These are phyloP conservation scores for Aspergillus sp. DNA, from an alignment of 2,329 filamentous ascomycete genomes.

Conservation along the genomic window DNA sequence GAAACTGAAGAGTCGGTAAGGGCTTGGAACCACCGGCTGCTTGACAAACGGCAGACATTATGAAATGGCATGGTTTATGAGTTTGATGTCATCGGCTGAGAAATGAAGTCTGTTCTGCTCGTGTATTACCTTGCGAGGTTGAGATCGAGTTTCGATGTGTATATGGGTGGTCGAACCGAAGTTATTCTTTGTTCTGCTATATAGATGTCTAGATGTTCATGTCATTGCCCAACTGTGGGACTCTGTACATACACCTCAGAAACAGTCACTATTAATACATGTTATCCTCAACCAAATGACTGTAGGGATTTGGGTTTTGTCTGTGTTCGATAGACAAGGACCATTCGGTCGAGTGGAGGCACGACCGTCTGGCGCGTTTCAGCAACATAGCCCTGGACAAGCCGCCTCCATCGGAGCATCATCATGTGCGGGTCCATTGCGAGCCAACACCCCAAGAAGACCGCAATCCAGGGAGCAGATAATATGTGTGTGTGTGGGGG, in stretches of 20 bases:
- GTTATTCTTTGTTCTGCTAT: background rate
- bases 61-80: background rate
- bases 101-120: background rate
- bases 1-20: no score
- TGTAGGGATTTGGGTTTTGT: background rate
- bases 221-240: conserved; percentile 4
- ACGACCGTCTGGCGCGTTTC: no score
- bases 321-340: no score
- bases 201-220: conserved; percentile 6
- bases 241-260: conserved; percentile 11
- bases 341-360: no score
- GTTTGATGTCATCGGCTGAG: background rate
- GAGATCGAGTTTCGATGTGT: conserved; percentile 3
- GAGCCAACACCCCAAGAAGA: no score
- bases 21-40: background rate
- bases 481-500: no score
- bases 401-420: no score
- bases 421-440: no score
- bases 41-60: background rate
- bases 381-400: no score
- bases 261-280: background rate
- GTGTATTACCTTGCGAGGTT: conserved; percentile 3
- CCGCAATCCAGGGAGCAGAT: no score
- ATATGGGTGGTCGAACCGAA: background rate
- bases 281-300: background rate